A percentile compares a stretch with the other conserved stretches of the same genome.
phyloP scores from a whole-genome alignment of 2,329 filamentous ascomycete genomes.

The Trichoderma sp. region DNA sequence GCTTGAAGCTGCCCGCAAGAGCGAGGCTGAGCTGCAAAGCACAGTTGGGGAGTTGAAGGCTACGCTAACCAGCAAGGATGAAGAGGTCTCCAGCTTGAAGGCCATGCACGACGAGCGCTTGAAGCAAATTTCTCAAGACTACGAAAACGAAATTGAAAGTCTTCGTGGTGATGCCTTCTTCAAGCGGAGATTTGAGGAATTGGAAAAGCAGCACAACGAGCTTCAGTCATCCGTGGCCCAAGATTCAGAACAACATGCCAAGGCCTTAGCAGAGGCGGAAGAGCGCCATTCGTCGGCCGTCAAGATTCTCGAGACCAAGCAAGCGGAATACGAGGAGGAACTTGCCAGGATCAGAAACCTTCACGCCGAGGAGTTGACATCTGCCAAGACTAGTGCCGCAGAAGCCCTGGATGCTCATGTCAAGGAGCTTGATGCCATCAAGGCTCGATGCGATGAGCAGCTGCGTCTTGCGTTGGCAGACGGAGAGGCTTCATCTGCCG shows the following conservation, averaged over 20 bases:
- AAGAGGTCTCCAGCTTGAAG: constrained; percentile 50
- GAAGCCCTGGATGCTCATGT: constrained; percentile 49
- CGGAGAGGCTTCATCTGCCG: constrained; percentile 39
- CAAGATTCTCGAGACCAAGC: constrained; percentile 49
- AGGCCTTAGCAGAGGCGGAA: constrained; percentile 44
- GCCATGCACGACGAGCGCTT: constrained; percentile 58
- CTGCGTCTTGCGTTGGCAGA: constrained; percentile 45
- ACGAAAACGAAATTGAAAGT: constrained; percentile 63
- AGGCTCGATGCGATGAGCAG: constrained; percentile 52
- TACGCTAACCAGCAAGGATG: constrained; percentile 48
- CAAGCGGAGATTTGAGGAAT: constrained; percentile 61
- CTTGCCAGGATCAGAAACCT: constrained; percentile 55
- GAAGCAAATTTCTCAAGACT: constrained; percentile 58
- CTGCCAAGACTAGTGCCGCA: constrained; percentile 51
- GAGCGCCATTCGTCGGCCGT: constrained; percentile 45
- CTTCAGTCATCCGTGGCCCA: constrained; percentile 40
- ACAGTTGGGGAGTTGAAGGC: constrained; percentile 49
- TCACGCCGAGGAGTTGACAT: constrained; percentile 59
- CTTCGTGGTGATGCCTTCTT: constrained; percentile 62
- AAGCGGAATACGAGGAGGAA: constrained; percentile 52
- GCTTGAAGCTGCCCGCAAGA: constrained; percentile 44
- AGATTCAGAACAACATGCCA: constrained; percentile 39
- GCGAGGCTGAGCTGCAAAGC: constrained; percentile 44
- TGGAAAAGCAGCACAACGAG: constrained; percentile 57
- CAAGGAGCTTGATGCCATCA: constrained; percentile 53